These are phyloP conservation scores for Xylaria castorea DNA, from an alignment of 495 filamentous ascomycete genomes.

Conservation along the genomic window DNA sequence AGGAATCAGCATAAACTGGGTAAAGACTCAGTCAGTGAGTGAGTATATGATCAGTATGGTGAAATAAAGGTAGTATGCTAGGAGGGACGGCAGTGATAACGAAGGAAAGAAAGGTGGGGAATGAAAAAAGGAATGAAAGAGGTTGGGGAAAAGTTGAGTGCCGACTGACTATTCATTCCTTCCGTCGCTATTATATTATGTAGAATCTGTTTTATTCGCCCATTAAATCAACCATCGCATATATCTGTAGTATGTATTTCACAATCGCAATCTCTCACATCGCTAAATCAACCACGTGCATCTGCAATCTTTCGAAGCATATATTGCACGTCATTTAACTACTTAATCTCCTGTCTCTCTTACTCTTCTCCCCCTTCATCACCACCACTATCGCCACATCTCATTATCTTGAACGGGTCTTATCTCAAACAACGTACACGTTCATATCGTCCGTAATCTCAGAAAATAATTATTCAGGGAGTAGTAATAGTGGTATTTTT, in stretches of 20 bases:
- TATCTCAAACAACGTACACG: slow-evolving; percentile 5
- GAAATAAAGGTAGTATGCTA: neutral
- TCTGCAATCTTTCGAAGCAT: neutral
- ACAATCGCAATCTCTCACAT: neutral
- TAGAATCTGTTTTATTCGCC: no score
- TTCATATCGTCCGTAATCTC: slow-evolving; percentile 16
- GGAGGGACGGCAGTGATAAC: neutral
- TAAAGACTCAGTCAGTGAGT: neutral
- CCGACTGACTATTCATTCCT: neutral
- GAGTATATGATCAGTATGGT: neutral
- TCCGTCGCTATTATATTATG: no score
- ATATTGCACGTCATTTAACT: neutral
- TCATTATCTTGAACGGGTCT: slow-evolving; percentile 3
- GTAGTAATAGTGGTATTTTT: slow-evolving; percentile 6
- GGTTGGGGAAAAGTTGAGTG: neutral
- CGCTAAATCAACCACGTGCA: neutral
- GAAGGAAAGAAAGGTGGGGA: neutral
- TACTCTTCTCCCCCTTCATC: neutral
- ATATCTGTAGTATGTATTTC: neutral
- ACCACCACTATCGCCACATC: neutral
- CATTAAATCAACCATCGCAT: neutral
- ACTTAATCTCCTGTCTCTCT: neutral
- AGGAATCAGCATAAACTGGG: neutral
- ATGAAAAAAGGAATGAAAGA: no score
- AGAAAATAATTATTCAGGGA: slow-evolving; percentile 2